Conservation (phyloP, 495 filamentous ascomycete species). For the Tuber microsphaerosporum region DNA sequence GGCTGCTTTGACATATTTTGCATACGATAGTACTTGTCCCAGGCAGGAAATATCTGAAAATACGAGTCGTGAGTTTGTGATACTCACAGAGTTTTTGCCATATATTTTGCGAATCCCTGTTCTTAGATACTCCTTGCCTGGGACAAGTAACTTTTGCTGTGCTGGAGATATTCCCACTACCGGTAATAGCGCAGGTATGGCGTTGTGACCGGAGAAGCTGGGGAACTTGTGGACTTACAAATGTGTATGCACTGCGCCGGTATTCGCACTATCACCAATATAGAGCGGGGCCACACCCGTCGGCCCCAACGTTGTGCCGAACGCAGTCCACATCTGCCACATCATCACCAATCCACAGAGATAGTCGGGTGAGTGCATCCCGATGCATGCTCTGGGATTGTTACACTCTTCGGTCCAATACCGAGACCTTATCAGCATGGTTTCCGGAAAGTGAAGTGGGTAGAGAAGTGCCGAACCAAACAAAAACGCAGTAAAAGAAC, state of each 20-base stretch:
- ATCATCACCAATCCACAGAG: constrained; percentile 65
- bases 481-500: background rate
- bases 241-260: no score
- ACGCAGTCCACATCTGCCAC: constrained; percentile 83
- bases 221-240: no score
- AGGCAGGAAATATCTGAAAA: no score
- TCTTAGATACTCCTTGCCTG: no score
- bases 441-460: constrained; percentile 53
- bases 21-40: no score
- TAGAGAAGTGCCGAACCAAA: constrained; percentile 48
- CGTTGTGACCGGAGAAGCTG: no score
- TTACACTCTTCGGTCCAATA: constrained; percentile 73
- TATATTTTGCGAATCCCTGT: no score
- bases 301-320: constrained; percentile 69
- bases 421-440: constrained; percentile 54
- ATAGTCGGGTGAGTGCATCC: constrained; percentile 64
- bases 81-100: no score
- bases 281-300: constrained; percentile 63
- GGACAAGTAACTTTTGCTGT: no score
- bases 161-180: no score
- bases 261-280: constrained; percentile 48
- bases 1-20: no score
- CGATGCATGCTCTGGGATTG: constrained; percentile 69
- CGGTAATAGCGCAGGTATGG: background rate
- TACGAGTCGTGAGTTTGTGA: no score